A percentile compares a stretch with the other conserved stretches of the same genome.
phyloP scores from a whole-genome alignment of 805 yeast species.

The Komagataella kurtzmanii region DNA sequence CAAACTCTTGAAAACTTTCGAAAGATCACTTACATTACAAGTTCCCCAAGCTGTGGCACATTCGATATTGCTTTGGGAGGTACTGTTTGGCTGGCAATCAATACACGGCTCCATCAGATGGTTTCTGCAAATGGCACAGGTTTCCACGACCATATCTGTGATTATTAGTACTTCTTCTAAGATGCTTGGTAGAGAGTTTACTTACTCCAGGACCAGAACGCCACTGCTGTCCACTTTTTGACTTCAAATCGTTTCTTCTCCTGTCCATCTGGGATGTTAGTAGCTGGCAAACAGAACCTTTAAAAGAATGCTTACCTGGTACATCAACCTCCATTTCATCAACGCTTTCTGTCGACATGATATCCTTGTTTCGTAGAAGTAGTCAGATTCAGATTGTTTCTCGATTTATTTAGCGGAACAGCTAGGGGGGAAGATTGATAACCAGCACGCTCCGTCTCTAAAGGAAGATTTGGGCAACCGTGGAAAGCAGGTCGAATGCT shows the following conservation, averaged over 20 bases:
- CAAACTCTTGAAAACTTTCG: neutral
- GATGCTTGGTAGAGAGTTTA: conserved; percentile 7
- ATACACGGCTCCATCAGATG: conserved; percentile 97
- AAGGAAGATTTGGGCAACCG: neutral
- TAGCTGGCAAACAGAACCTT: neutral
- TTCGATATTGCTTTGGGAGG: conserved; percentile 46
- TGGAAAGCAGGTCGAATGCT: neutral
- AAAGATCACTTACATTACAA: conserved; percentile 35
- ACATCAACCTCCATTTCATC: conserved; percentile 13
- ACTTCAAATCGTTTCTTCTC: conserved; percentile 75
- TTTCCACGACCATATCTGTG: conserved; percentile 71
- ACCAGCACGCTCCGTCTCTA: neutral
- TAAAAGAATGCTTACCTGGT: conserved; percentile 8
- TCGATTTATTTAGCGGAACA: neutral
- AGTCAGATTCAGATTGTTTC: neutral
- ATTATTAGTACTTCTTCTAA: neutral
- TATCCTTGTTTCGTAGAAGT: neutral
- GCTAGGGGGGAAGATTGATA: too few relatives aligned
- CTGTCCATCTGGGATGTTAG: conserved; percentile 9
- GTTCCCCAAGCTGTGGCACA: conserved; percentile 97
- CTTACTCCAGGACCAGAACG: conserved; percentile 98
- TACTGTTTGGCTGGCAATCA: conserved; percentile 83
- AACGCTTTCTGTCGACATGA: conserved; percentile 1
- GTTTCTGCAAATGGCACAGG: conserved; percentile 96
- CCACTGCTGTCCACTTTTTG: conserved; percentile 97